phyloP scores from a whole-genome alignment of 2,329 filamentous ascomycete genomes.

The Hawksworthiomyces lignivorus region DNA sequence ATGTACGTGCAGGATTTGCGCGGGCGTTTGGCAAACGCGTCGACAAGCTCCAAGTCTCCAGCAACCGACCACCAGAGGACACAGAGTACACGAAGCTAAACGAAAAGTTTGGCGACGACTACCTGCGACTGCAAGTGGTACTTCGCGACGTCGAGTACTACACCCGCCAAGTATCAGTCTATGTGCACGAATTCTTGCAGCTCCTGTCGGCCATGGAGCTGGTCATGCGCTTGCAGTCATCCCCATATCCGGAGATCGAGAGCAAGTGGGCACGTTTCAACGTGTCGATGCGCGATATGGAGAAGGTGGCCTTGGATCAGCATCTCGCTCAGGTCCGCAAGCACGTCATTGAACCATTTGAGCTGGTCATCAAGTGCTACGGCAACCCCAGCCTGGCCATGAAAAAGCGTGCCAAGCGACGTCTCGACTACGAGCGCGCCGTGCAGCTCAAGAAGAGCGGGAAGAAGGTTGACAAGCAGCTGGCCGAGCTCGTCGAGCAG shows the following conservation, averaged over 20 bases:
- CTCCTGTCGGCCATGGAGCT: slow-evolving; percentile 77
- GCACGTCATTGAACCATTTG: slow-evolving; percentile 66
- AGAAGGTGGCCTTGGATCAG: slow-evolving; percentile 72
- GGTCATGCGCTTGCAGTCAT: slow-evolving; percentile 65
- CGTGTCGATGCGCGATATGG: slow-evolving; percentile 76
- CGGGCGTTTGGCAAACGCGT: slow-evolving; percentile 86
- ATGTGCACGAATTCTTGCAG: slow-evolving; percentile 72
- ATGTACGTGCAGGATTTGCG: slow-evolving; percentile 74
- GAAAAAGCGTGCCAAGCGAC: slow-evolving; percentile 89
- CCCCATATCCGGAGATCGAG: slow-evolving; percentile 74
- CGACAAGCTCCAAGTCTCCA: slow-evolving; percentile 68
- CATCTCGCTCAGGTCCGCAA: slow-evolving; percentile 60
- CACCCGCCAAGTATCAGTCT: slow-evolving; percentile 69
- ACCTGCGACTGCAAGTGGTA: slow-evolving; percentile 84
- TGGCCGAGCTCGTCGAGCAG: slow-evolving; percentile 75
- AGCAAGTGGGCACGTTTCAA: slow-evolving; percentile 93
- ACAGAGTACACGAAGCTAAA: slow-evolving; percentile 71
- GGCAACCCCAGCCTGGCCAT: slow-evolving; percentile 81
- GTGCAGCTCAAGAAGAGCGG: slow-evolving; percentile 70
- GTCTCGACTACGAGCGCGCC: slow-evolving; percentile 78
- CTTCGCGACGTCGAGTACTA: slow-evolving; percentile 93
- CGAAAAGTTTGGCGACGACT: slow-evolving; percentile 86
- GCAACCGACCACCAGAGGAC: slow-evolving; percentile 62
- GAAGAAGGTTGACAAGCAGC: slow-evolving; percentile 81
- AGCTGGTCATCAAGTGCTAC: slow-evolving; percentile 43